phyloP scores from a whole-genome alignment of 2,329 filamentous ascomycete genomes.

The Reticulascus tulasneorum region DNA sequence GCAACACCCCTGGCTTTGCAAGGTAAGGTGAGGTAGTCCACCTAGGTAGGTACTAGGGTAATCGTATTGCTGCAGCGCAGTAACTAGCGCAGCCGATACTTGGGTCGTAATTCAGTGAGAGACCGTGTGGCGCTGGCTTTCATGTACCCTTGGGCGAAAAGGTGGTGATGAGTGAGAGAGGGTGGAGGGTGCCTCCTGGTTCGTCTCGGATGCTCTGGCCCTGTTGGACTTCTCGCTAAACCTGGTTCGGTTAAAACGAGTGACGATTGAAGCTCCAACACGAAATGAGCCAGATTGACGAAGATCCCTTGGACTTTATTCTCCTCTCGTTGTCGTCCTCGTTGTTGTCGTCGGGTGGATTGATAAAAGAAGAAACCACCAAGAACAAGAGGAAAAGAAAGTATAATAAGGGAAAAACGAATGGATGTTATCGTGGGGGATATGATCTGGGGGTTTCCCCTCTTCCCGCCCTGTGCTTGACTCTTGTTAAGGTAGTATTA shows the following conservation, averaged over 20 bases:
- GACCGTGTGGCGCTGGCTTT: too few species aligned
- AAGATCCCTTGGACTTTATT: slow-evolving; percentile 4
- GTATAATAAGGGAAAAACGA: slow-evolving; percentile 3
- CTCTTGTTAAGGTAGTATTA: too few species aligned
- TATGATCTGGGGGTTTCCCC: too few species aligned
- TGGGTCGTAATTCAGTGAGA: too few species aligned
- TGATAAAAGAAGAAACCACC: slow-evolving; percentile 3
- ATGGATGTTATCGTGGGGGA: slow-evolving; percentile 4
- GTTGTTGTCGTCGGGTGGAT: neutral
- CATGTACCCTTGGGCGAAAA: too few species aligned
- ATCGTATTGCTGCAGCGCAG: too few species aligned
- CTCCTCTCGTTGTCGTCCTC: too few species aligned
- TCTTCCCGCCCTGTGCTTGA: neutral
- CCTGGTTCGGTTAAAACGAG: neutral
- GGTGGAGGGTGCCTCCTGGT: neutral
- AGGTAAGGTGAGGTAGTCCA: too few species aligned
- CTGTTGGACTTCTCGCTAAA: too few species aligned
- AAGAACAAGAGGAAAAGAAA: neutral
- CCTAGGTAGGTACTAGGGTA: too few species aligned
- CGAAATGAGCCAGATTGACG: slow-evolving; percentile 3
- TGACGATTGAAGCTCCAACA: neutral
- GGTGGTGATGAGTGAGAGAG: neutral
- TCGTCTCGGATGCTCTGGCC: slow-evolving; percentile 5
- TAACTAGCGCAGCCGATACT: too few species aligned
- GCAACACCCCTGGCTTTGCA: too few species aligned